Percentiles rank a stretch among this genome's conserved stretches.
Evolutionary conservation across 2,329 filamentous ascomycete genomes (phyloP).

Genomic region (Alternaria postmessia): DNA sequence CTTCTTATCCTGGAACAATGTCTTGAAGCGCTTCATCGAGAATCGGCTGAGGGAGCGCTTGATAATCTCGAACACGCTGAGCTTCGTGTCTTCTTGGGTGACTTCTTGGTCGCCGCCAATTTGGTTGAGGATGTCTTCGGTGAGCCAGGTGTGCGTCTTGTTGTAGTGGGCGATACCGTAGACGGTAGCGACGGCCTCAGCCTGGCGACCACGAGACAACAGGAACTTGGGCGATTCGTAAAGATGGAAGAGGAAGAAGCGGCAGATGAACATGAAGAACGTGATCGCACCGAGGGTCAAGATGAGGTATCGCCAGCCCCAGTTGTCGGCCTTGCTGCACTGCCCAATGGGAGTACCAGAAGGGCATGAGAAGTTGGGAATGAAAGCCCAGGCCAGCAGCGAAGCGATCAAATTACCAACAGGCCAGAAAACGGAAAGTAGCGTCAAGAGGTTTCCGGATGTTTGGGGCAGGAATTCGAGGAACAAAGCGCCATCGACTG

Average conservation of each 20-base stretch:
- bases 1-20: conserved; percentile 64
- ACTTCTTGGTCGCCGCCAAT: conserved; percentile 60
- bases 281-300: conserved; percentile 75
- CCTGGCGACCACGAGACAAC: conserved; percentile 76
- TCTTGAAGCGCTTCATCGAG: conserved; percentile 70
- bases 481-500: conserved; percentile 81
- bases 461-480: conserved; percentile 82
- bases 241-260: conserved; percentile 81
- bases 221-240: conserved; percentile 88
- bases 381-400: conserved; percentile 75
- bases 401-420: conserved; percentile 76
- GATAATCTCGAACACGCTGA: conserved; percentile 60
- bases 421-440: conserved; percentile 89
- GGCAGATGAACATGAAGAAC: conserved; percentile 77
- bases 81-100: conserved; percentile 44
- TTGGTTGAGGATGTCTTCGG: conserved; percentile 69
- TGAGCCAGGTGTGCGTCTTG: conserved; percentile 62
- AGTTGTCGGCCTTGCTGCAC: conserved; percentile 64
- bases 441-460: conserved; percentile 75
- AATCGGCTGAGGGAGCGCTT: conserved; percentile 70
- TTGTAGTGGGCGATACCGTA: conserved; percentile 81
- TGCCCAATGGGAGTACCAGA: conserved; percentile 23
- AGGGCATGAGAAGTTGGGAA: conserved; percentile 69
- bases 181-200: conserved; percentile 80
- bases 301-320: conserved; percentile 79